phyloP scores from a whole-genome alignment of 2,329 filamentous ascomycete genomes.

The Fulvia fulva region DNA sequence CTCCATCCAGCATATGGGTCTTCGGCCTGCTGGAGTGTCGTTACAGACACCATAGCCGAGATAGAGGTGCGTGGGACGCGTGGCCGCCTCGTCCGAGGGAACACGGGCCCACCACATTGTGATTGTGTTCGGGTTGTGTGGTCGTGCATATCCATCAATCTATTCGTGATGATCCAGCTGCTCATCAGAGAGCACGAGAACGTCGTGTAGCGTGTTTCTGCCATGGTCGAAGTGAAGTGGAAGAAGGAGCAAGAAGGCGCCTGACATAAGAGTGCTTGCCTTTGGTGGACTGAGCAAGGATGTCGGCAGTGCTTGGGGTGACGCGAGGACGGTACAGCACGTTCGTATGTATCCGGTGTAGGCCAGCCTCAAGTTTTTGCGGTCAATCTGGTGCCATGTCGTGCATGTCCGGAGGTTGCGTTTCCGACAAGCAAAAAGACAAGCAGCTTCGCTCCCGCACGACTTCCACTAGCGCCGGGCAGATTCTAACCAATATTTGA shows the following conservation, averaged over 20 bases:
- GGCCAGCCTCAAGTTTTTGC: not conserved
- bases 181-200: too few species aligned
- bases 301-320: not conserved
- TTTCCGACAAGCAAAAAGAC: not conserved
- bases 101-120: not conserved
- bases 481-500: not conserved
- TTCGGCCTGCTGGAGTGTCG: not conserved
- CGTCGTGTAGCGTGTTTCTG: not conserved
- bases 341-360: not conserved
- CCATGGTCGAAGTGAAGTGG: not conserved
- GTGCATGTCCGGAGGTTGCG: not conserved
- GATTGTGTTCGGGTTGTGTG: not conserved
- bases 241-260: too few species aligned
- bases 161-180: too few species aligned
- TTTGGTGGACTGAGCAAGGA: too few species aligned
- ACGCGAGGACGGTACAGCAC: not conserved
- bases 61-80: not conserved
- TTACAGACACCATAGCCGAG: not conserved
- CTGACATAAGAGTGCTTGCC: too few species aligned
- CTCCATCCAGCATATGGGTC: not conserved
- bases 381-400: not conserved
- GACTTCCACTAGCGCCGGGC: not conserved
- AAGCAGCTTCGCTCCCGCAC: not conserved
- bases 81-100: not conserved
- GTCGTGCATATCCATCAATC: not conserved